Evolutionary conservation across 164 flowering plant genomes (phyloP).

Genomic region (Vitis rotundifolia): DNA sequence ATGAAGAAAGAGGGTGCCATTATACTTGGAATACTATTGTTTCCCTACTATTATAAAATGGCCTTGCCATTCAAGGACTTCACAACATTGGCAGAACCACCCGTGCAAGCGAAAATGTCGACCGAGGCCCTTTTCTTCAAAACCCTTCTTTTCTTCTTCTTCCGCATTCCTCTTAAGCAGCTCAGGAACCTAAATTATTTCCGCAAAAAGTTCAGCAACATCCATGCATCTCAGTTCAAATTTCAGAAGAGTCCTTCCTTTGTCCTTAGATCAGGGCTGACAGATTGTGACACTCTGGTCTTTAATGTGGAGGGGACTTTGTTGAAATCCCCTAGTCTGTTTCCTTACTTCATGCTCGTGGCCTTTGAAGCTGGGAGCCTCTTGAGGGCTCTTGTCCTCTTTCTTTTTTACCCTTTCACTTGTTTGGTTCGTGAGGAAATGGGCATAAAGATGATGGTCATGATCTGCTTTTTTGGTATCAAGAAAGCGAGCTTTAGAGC

Average conservation of each 20-base stretch:
- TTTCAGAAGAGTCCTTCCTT: slow-evolving; percentile 25
- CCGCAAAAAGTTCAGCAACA: slow-evolving; percentile 19
- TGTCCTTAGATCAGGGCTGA: slow-evolving; percentile 22
- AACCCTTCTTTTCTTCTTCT: slow-evolving; percentile 11
- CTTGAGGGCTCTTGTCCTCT: slow-evolving; percentile 36
- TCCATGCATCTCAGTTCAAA: slow-evolving; percentile 4
- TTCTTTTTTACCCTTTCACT: slow-evolving; percentile 36
- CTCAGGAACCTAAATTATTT: slow-evolving; percentile 20
- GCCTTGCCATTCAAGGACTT: not conserved
- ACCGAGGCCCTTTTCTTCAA: slow-evolving; percentile 3
- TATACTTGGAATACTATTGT: not conserved
- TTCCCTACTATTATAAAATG: too few species aligned
- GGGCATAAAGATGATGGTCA: slow-evolving; percentile 43
- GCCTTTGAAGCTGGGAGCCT: slow-evolving; percentile 58
- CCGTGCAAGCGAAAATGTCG: not conserved
- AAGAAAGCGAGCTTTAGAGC: slow-evolving; percentile 32
- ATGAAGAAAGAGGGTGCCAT: too few species aligned
- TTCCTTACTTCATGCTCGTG: slow-evolving; percentile 72
- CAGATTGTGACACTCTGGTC: slow-evolving; percentile 30
- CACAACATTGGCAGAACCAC: not conserved
- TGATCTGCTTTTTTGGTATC: slow-evolving; percentile 43
- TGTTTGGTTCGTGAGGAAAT: slow-evolving; percentile 26
- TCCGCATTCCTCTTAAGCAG: slow-evolving; percentile 15
- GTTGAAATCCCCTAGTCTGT: slow-evolving; percentile 50
- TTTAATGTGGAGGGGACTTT: slow-evolving; percentile 60